These are phyloP conservation scores for Kuraishia ogatae DNA, from an alignment of 805 yeast genomes.

Conservation along the genomic window DNA sequence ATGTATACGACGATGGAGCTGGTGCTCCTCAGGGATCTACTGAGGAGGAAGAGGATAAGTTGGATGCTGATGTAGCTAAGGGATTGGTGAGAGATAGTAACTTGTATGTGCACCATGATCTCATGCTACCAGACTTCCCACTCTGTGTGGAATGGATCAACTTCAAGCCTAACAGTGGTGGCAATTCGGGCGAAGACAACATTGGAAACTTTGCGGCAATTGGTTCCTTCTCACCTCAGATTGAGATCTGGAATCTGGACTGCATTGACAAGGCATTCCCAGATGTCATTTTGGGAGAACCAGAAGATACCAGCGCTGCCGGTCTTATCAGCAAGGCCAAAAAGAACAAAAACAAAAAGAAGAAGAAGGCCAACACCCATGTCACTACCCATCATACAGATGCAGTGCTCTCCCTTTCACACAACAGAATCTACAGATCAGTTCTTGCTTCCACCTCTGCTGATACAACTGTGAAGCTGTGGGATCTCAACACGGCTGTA, in stretches of 20 bases:
- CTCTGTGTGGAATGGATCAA: constrained; percentile 94
- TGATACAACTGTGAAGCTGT: constrained; percentile 86
- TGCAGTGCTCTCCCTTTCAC: constrained; percentile 83
- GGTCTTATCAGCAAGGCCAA: constrained; percentile 22
- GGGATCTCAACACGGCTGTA: constrained; percentile 75
- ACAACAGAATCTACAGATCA: constrained; percentile 73
- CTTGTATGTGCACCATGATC: constrained; percentile 89
- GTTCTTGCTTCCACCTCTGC: constrained; percentile 93
- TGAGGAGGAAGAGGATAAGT: constrained; percentile 56
- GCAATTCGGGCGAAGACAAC: constrained; percentile 28
- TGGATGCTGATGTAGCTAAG: constrained; percentile 65
- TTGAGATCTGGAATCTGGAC: constrained; percentile 95
- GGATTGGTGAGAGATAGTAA: constrained; percentile 67
- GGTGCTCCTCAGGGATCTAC: constrained; percentile 65
- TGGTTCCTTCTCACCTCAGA: constrained; percentile 96
- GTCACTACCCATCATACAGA: constrained; percentile 80
- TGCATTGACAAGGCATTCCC: constrained; percentile 91
- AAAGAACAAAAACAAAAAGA: constrained; percentile 44
- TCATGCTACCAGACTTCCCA: constrained; percentile 96
- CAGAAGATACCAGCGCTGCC: constrained; percentile 10
- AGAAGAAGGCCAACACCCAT: constrained; percentile 39
- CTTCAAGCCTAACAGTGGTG: constrained; percentile 48
- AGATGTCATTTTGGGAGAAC: constrained; percentile 81
- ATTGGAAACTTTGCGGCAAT: constrained; percentile 91
- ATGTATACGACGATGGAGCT: constrained; percentile 90